phyloP scores from a whole-genome alignment of 345 rosid species.

The Brassica incana region DNA sequence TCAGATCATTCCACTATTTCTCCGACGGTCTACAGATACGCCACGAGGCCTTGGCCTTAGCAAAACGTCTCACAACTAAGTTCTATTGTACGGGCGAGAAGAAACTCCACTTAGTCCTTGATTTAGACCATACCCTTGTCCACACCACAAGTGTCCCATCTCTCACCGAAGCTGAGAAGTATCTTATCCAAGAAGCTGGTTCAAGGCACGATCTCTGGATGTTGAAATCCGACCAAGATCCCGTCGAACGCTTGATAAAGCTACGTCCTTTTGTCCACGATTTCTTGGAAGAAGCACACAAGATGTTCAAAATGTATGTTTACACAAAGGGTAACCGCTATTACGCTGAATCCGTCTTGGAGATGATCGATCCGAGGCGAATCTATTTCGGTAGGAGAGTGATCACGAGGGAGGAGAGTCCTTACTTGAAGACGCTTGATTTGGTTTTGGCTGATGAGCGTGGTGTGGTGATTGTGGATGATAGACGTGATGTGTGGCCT shows the following conservation, averaged over 20 bases:
- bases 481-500: neutral
- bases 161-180: conserved; percentile 8
- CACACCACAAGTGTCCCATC: neutral
- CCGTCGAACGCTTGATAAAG: neutral
- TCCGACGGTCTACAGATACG: neutral
- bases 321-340: conserved; percentile 18
- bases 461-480: neutral
- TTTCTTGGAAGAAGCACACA: conserved; percentile 18
- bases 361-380: conserved; percentile 21
- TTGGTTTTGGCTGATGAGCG: neutral
- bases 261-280: conserved; percentile 12
- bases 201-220: neutral
- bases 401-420: conserved; percentile 13
- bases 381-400: conserved; percentile 21
- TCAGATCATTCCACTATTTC: neutral
- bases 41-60: neutral
- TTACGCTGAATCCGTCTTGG: conserved; percentile 6
- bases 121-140: conserved; percentile 6
- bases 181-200: neutral
- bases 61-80: neutral
- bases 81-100: neutral
- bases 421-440: neutral
- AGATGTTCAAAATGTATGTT: conserved; percentile 10
- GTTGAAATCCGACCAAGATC: neutral
- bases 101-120: conserved; percentile 15